Evolutionary conservation across 2,329 filamentous ascomycete genomes (phyloP), one percentile per base, ranked within the genome.

Genomic region (Alternaria ventricosa): DNA sequence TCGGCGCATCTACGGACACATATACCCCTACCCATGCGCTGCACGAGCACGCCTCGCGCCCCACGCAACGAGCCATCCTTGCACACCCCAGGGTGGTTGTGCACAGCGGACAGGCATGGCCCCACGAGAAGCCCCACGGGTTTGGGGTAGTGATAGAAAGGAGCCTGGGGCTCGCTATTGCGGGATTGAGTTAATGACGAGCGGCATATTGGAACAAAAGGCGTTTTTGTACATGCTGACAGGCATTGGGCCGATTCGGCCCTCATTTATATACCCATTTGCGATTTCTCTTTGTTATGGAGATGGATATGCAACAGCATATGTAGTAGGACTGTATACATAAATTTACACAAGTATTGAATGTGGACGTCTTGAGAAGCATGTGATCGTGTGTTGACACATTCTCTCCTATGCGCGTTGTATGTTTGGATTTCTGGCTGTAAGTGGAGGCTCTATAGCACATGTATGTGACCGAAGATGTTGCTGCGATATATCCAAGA

Each of bases 231-330:
- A 36, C 33, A n/a, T 56, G 30, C 55, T 57, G 47, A 13, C 28
- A 50, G 23, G 44, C 53, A 41, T 51, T 7, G 30, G 36, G 53
- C 27, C 20, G 18, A 45, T 13, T 36, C 30, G 57, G 50, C 59
- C 36, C 36, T 22, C 10, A 58, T 47, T 23, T 41, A 43, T 53
- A 62, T 59, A 62, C 60, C 60, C 60, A 62, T 62, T 59, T 62
- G 60, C 60, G 15, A 36, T 54, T 5, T 54, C 47, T 15, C 13
- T 11, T 54, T 5, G 46, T 54, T 25, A 36, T 11, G 6, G 25
- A 9, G 11, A 41, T 8, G 20, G 28, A 12, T 20, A 46, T 61
- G 36, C 44, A n/a, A 18, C 28, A 23, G 33, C 55, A 58, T 58
- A 51, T 12, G 7, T 10, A 50, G n/a, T 6, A 50, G 4, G 51